Evolutionary conservation across 1,139 yeast genomes (phyloP), one percentile per base, ranked within the genome.

Genomic region (Suhomyces maxii): DNA sequence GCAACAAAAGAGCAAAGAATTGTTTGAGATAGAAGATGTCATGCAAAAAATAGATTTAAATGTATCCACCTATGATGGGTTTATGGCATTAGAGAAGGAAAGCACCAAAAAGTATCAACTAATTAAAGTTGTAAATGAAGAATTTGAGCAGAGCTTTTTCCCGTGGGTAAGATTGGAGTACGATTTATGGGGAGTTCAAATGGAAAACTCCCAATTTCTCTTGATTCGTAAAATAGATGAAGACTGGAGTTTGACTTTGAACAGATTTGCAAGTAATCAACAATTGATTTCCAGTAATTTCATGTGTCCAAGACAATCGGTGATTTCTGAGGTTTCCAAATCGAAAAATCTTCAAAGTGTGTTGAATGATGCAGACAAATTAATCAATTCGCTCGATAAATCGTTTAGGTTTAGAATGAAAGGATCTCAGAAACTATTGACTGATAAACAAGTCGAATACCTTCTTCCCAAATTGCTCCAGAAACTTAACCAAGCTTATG

Each of bases 31-130:
- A 47, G 58, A 48, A 44, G 49, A 36, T 38, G 60, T n/a, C 6
- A 55, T 49, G 34, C 52, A 57, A 12, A 46, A 53, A 9, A 41
- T 61, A 33, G 46, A 49, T 4, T 28, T 70, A 3, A 56, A 58
- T 9, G 59, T 71, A 34, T 52, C 54, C 2, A 65, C 76, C 0
- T 50, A 63, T 26, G 73, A 69, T 32, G 76, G 77, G 3, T 64
- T 71, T 45, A 48, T 59, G n/a, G 63, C 61, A 4, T 45, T 68
- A 11, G 60, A 61, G 31, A 42, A 51, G 7, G 47, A 49, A 8
- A 54, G 54, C 8, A 39, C 47, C 3, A 39, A 51, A 3, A 54
- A 53, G 9, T 59, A 44, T 34, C 50, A 53, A 26, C 44, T 48
- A 9, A 38, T 49, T 6, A 47, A 45, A 11, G 46, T 39, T 1